Base-by-base conservation (phyloP, 2,329 filamentous ascomycete genomes). In the Ampelomyces quisqualis region DNA sequence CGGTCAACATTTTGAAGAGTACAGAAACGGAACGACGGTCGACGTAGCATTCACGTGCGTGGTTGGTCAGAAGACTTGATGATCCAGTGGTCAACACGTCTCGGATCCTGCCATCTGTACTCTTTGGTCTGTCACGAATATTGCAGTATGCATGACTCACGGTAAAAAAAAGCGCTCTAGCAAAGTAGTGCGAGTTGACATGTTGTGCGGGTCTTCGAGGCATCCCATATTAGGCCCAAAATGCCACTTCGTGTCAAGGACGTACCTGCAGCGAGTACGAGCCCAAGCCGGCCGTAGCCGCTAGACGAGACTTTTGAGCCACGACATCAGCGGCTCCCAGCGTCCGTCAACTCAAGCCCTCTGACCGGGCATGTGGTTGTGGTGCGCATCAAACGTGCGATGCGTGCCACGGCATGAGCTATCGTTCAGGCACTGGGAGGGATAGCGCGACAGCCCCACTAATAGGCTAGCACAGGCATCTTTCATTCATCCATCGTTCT, bases 401-500 rank as follows among this genome's bases (percentile, higher is more conserved):
- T 34, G 21, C 32, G 32, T 31, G 15, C 29, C 29, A 31, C 29
- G 19, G 29, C 29, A 19, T 31, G 11, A 31, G 28, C 28, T 11
- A 9, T 31, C 29, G 19, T 18, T 17, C 29, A 31, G 29, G 17
- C 3, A 31, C 17, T 20, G 29, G 17, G 7, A 11, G 17, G 7
- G 17, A 31, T 31, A n/a, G 29, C 17, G 29, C 29, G 14, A 31
- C 14, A 9, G 26, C 21, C 14, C 21, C 19, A 24, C 14, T 22
- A 17, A 15, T 11, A 24, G 26, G 20, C 32, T 34, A 18, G 22
- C 14, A 14, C 14, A 10, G 21, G 14, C 7, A 33, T 22, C n/a
- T 37, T 31, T 30, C 55, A 51, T 60, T 57, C 43, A 53, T 42
- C 55, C 51, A 34, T 23, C 28, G 14, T 40, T 32, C 37, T 48